Evolutionary conservation across 164 flowering plant genomes (phyloP).

Genomic region (Cinnamomum chago): DNA sequence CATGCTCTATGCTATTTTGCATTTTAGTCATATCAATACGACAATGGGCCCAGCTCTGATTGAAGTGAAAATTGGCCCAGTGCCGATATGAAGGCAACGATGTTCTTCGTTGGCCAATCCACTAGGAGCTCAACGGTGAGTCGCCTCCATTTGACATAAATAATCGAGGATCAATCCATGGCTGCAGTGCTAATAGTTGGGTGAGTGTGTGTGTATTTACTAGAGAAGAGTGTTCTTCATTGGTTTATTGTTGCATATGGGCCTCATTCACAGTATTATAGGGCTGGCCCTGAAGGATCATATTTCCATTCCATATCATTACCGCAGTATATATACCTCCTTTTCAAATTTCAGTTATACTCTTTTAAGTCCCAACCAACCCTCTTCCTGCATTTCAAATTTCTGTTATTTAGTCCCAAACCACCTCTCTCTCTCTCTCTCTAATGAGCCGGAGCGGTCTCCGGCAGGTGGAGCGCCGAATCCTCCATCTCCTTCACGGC

Average conservation of each 20-base stretch:
- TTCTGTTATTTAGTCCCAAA: neutral
- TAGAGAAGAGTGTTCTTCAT: neutral
- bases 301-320: neutral
- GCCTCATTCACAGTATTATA: neutral
- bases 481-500: slow-evolving; percentile 75
- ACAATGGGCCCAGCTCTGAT: neutral
- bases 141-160: too few relatives aligned
- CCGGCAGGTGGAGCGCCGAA: slow-evolving; percentile 46
- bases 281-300: neutral
- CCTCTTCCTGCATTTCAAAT: neutral
- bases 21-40: too few relatives aligned
- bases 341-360: neutral
- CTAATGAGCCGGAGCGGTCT: slow-evolving; percentile 18
- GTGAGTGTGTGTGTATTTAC: too few relatives aligned
- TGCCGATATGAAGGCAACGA: neutral
- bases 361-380: neutral
- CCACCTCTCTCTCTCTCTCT: neutral
- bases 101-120: too few relatives aligned
- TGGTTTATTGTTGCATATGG: neutral
- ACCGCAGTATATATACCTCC: neutral
- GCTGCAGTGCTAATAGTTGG: too few relatives aligned
- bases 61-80: neutral
- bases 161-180: too few relatives aligned
- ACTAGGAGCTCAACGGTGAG: too few relatives aligned
- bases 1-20: too few relatives aligned